Base-by-base conservation (phyloP, 352 stramenopile genomes). In the Pythium dissotocum region DNA sequence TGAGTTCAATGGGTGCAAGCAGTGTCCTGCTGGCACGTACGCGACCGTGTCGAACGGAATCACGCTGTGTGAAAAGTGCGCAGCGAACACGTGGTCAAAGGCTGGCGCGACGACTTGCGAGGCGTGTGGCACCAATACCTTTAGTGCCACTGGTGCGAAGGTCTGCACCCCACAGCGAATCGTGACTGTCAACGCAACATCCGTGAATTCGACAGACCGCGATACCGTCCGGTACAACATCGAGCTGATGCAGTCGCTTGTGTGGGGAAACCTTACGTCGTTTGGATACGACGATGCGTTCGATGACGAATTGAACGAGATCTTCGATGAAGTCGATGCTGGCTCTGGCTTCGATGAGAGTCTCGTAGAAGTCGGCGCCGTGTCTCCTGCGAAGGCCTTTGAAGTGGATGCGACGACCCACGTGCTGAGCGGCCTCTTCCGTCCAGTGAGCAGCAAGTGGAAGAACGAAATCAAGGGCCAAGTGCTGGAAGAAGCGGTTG, bases 41-140 rank as follows among this genome's bases (percentile, higher is more conserved):
- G 68, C 72, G 0, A 55, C 78, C 21, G 36, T 57, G 12, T 64
- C 36, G 1, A 79, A 77, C 44, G 78, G 76, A 6, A 75, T 87
- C 14, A 70, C 78, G 8, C 71, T 76, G 28, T 93, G 85, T 51
- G 63, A 71, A 21, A 65, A 78, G 33, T 93, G 85, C 16, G 80
- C 83, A 12, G 68, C 67, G 0, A 90, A 91, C 57, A 89, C 82
- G 12, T 89, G 83, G 63, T 91, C 83, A 2, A 67, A 71, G 6
- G 66, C 75, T 33, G 83, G 85, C n/a, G 70, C 78, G 5, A 75
- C 65, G 1, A 65, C 75, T 49, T 93, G 85, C 38, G 80, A 64
- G 56, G 58, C 76, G 4, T 93, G 85, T 69, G 85, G 85, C 12
- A 57, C 56, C n/a, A 91, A 91, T 55, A 91, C 85, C 7, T 85